phyloP scores from a whole-genome alignment of 345 rosid genomes.

The Cochlearia excelsa region DNA sequence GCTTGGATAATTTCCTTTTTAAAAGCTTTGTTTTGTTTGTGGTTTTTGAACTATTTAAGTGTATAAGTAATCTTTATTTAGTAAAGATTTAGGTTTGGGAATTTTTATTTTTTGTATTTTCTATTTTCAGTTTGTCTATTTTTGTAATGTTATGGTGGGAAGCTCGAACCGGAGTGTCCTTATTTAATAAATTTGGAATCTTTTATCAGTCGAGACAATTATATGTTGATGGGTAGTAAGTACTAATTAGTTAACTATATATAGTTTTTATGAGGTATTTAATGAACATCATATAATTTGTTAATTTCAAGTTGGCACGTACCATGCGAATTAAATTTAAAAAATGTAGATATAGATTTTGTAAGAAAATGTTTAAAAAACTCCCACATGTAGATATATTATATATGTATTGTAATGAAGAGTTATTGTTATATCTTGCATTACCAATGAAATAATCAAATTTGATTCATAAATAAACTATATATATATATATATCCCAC shows the following conservation, averaged over 20 bases:
- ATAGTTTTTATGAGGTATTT: too few species aligned
- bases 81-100: constrained; percentile 4
- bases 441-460: background rate
- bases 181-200: too few species aligned
- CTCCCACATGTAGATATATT: background rate
- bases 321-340: too few species aligned
- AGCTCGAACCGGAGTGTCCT: too few species aligned
- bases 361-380: background rate
- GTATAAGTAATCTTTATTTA: background rate
- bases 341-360: too few species aligned
- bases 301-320: too few species aligned
- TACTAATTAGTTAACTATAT: too few species aligned
- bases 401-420: too few species aligned
- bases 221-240: too few species aligned
- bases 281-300: too few species aligned
- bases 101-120: background rate
- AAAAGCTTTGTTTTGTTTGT: constrained; percentile 21
- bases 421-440: background rate
- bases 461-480: background rate
- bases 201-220: too few species aligned
- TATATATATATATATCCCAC: constrained; percentile 20
- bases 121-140: background rate
- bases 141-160: too few species aligned
- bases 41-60: constrained; percentile 1
- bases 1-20: constrained; percentile 12